Conservation (phyloP, 129 eudicot species). For the Calendula officinalis region DNA sequence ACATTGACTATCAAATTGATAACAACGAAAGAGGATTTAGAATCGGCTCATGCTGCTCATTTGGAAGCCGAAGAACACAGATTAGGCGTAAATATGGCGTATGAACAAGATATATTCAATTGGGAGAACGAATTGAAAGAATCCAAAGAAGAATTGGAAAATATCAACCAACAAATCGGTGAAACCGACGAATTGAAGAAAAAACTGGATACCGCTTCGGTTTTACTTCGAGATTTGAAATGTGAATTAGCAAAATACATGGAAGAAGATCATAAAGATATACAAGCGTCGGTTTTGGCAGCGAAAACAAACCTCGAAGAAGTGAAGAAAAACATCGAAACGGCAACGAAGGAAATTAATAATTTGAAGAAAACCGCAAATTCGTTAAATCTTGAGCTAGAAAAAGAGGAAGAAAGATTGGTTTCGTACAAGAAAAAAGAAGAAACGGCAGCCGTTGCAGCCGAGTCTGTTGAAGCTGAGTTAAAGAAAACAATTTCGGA, state of each 20-base stretch:
- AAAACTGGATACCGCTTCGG: conserved; percentile 52
- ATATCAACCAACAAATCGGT: conserved; percentile 39
- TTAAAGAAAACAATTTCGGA: conserved; percentile 47
- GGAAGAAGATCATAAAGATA: conserved; percentile 54
- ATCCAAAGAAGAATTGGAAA: conserved; percentile 64
- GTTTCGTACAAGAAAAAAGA: conserved; percentile 47
- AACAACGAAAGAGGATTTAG: conserved; percentile 65
- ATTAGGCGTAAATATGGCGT: conserved; percentile 52
- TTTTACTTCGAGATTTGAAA: conserved; percentile 49
- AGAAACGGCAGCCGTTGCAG: conserved; percentile 69
- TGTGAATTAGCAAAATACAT: conserved; percentile 66
- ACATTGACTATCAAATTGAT: conserved; percentile 69
- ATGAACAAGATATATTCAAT: conserved; percentile 48
- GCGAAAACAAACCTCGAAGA: conserved; percentile 66
- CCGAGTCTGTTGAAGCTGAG: conserved; percentile 62
- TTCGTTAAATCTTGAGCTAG: conserved; percentile 58
- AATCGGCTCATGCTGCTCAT: conserved; percentile 79
- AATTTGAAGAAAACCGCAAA: conserved; percentile 45
- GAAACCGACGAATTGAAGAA: conserved; percentile 48
- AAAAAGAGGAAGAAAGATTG: conserved; percentile 52
- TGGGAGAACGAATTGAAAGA: conserved; percentile 66
- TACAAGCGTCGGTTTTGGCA: conserved; percentile 42
- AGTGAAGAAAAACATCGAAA: conserved; percentile 53
- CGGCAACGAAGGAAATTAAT: conserved; percentile 48
- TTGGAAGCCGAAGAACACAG: conserved; percentile 86